Percentiles rank a stretch among this genome's conserved stretches.
Conservation (phyloP, 108 stramenopile genomes). For the Cyclostephanos tholiformis region DNA sequence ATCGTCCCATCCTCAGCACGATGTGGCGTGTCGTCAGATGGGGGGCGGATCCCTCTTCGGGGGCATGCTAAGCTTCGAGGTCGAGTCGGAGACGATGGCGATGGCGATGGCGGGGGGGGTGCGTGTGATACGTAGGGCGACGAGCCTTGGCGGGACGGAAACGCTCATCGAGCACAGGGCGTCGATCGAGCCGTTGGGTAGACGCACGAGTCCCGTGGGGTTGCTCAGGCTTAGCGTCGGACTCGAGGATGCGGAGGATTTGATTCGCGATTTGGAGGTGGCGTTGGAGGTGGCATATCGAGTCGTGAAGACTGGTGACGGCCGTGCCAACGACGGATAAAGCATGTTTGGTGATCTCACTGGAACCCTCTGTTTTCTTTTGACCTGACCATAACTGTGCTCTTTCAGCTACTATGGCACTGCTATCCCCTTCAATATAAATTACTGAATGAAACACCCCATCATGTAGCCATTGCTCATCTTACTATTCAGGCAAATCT, state of each 20-base stretch:
- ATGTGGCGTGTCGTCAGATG: slow-evolving; percentile 58
- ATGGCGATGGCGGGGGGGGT: slow-evolving; percentile 83
- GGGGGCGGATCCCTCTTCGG: slow-evolving; percentile 54
- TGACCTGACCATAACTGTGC: too few species aligned
- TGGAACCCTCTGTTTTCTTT: too few species aligned
- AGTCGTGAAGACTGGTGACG: slow-evolving; percentile 1
- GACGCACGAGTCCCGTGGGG: slow-evolving; percentile 74
- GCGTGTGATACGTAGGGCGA: slow-evolving; percentile 76
- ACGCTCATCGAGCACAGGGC: slow-evolving; percentile 92
- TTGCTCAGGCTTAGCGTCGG: slow-evolving; percentile 91
- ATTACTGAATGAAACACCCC: too few species aligned
- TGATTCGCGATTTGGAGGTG: slow-evolving; percentile 74
- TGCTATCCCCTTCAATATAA: too few species aligned
- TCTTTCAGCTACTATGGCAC: too few species aligned
- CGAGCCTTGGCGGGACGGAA: slow-evolving; percentile 96
- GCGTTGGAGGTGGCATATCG: slow-evolving; percentile 58
- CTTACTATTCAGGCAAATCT: too few species aligned
- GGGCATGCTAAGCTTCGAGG: slow-evolving; percentile 92
- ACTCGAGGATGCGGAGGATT: slow-evolving; percentile 81
- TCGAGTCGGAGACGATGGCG: slow-evolving; percentile 66
- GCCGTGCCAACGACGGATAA: too few species aligned
- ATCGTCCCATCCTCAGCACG: slow-evolving; percentile 81
- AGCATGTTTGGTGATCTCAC: too few species aligned
- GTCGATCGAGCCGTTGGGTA: slow-evolving; percentile 85
- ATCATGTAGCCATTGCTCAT: too few species aligned